Conservation (phyloP, 164 flowering plant genomes). For the Vitis cinerea region DNA sequence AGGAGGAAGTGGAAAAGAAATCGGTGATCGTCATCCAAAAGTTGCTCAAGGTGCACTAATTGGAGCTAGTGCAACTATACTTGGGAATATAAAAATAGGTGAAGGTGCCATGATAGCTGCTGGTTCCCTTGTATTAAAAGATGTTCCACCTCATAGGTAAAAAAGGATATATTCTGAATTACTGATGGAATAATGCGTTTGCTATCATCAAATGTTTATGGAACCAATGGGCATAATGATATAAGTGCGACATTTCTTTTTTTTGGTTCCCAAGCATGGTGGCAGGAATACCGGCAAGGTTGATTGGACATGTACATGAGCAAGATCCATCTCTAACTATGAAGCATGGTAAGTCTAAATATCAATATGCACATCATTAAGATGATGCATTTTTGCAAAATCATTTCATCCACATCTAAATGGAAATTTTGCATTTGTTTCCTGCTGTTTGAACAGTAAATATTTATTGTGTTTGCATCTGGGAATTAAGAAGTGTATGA, state of each 20-base stretch:
- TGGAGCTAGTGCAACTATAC: constrained; percentile 72
- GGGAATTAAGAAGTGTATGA: background rate
- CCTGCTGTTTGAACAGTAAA: background rate
- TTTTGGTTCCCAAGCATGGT: constrained; percentile 53
- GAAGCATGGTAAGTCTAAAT: constrained; percentile 68
- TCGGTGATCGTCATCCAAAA: constrained; percentile 84
- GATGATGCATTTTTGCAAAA: background rate
- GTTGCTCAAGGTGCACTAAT: constrained; percentile 72
- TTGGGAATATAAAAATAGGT: constrained; percentile 81
- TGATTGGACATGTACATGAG: constrained; percentile 64
- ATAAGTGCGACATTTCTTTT: background rate
- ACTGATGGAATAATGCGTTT: background rate
- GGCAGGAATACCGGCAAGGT: constrained; percentile 77
- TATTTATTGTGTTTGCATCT: background rate
- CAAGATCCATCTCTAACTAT: constrained; percentile 78
- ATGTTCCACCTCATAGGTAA: constrained; percentile 75
- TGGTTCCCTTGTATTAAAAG: constrained; percentile 77
- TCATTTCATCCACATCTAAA: background rate
- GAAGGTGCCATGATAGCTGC: constrained; percentile 90
- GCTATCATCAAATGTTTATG: background rate
- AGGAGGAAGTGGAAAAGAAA: constrained; percentile 77
- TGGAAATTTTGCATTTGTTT: background rate
- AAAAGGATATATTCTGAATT: background rate
- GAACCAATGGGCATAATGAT: background rate
- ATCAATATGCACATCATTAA: background rate